Evolutionary conservation across 768 basidiomycete species (phyloP).

Genomic region (Nidularia sp.): DNA sequence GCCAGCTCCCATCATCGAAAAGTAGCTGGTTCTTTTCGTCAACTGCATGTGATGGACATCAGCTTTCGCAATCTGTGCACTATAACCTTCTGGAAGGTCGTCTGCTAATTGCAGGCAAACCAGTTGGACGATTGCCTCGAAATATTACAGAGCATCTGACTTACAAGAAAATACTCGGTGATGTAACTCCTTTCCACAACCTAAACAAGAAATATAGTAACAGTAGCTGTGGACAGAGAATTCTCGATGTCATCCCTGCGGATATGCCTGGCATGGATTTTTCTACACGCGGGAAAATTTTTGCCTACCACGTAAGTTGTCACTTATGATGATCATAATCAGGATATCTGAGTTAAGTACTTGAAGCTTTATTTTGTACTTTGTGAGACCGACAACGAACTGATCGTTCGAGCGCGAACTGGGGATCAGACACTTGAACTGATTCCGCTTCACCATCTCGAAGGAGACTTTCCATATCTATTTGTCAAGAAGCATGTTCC

Average conservation of each 20-base stretch:
- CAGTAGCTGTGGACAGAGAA: slow-evolving; percentile 11
- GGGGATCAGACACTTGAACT: slow-evolving; percentile 20
- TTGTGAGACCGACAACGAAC: slow-evolving; percentile 5
- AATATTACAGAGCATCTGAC: slow-evolving; percentile 22
- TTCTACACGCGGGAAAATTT: slow-evolving; percentile 11
- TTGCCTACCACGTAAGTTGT: not conserved
- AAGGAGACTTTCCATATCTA: slow-evolving; percentile 21
- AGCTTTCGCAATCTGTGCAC: slow-evolving; percentile 22
- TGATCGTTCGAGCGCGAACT: slow-evolving; percentile 24
- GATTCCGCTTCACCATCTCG: slow-evolving; percentile 22
- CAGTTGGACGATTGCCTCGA: slow-evolving; percentile 30
- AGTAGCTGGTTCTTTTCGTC: slow-evolving; percentile 17
- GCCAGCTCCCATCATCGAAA: slow-evolving; percentile 6
- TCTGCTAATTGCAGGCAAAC: slow-evolving; percentile 36
- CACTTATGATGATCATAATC: too few relatives aligned
- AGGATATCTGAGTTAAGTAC: not conserved
- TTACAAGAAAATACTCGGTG: slow-evolving; percentile 30
- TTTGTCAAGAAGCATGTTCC: slow-evolving; percentile 24
- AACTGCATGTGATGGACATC: slow-evolving; percentile 8
- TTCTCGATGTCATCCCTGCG: slow-evolving; percentile 29
- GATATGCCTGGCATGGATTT: slow-evolving; percentile 27
- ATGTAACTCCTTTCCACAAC: slow-evolving; percentile 13
- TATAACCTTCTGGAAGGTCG: slow-evolving; percentile 35
- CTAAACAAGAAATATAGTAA: not conserved
- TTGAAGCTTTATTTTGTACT: slow-evolving; percentile 25